These are phyloP conservation scores for Podaxis carcinomalis DNA, from an alignment of 768 basidiomycete genomes.

Conservation along the genomic window DNA sequence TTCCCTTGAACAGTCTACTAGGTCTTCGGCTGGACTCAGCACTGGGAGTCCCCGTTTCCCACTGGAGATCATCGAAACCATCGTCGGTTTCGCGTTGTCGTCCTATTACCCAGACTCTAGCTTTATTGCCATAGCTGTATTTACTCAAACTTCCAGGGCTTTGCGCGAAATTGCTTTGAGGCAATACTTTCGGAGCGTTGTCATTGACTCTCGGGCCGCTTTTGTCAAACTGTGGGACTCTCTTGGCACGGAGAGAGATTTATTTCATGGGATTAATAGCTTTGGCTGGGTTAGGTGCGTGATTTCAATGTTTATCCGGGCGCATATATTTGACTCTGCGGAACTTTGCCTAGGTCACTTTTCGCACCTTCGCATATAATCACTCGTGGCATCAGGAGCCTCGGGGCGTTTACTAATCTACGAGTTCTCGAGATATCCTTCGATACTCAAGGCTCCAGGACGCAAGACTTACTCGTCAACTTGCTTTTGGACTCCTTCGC, in stretches of 20 bases:
- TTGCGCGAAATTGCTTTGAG: conserved; percentile 42
- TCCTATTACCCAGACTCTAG: conserved; percentile 1
- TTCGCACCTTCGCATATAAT: conserved; percentile 27
- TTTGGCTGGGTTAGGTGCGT: conserved; percentile 47
- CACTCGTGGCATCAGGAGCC: conserved; percentile 18
- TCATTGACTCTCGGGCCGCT: conserved; percentile 10
- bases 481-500: conserved; percentile 29
- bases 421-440: conserved; percentile 38
- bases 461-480: conserved; percentile 35
- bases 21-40: neutral
- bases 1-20: neutral
- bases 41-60: neutral
- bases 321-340: conserved; percentile 12
- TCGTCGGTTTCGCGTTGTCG: conserved; percentile 14
- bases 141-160: conserved; percentile 35
- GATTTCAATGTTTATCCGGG: neutral
- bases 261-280: conserved; percentile 19
- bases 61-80: conserved; percentile 12
- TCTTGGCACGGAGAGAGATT: conserved; percentile 10
- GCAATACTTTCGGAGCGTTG: conserved; percentile 25
- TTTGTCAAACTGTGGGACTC: conserved; percentile 10
- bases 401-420: conserved; percentile 31
- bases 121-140: conserved; percentile 25
- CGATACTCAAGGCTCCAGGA: conserved; percentile 34
- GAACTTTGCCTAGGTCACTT: conserved; percentile 26